Base-by-base conservation (phyloP, 345 rosid genomes). In the Fremontodendron californicum region DNA sequence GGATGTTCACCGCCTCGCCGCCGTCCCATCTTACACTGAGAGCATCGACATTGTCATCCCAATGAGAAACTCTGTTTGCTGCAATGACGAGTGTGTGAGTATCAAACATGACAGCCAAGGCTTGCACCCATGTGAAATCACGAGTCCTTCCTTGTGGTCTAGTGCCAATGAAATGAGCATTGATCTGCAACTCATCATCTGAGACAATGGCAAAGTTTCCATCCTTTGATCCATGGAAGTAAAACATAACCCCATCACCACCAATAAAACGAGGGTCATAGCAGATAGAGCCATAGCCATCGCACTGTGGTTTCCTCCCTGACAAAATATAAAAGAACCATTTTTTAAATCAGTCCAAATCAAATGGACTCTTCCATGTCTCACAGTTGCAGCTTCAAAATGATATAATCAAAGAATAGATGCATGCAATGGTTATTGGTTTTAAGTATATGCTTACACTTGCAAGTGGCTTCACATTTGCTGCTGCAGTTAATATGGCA, bases 381-480 rank as follows among this genome's bases (percentile, higher is more conserved):
- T 60, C 9, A 25, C 0, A 60, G 16, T 23, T 60, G 18, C 18
- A 31, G 29, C 35, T 25, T 13, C 23, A 18, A 55, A 7, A 8
- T 55, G 15, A 18, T 55, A 18, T 18, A 63, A 12, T 25, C 15
- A 25, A 63, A 63, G 21, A 35, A 65, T 8, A 65, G 60, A 54
- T 54, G 60, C 60, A n/a, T n/a, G n/a, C n/a, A n/a, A 54, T n/a
- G 25, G 25, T 55, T 16, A 5, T 49, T n/a, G 23, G 13, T 0
- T 21, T 2, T 21, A 9, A 9, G 61, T 35, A 37, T 7, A 16
- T 3, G 21, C 90, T 84, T 84, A 89, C 97, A 89, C 83, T 86
- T 88, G 90, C 95, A 91, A 42, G 90, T 90, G 82, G 79, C 94
- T 88, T 93, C 97, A 75, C 97, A 91, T 80, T 81, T 88, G 89